These are phyloP conservation scores for Sporodiniella umbellata DNA, from an alignment of 371 early-diverging fungal genomes.

Conservation along the genomic window DNA sequence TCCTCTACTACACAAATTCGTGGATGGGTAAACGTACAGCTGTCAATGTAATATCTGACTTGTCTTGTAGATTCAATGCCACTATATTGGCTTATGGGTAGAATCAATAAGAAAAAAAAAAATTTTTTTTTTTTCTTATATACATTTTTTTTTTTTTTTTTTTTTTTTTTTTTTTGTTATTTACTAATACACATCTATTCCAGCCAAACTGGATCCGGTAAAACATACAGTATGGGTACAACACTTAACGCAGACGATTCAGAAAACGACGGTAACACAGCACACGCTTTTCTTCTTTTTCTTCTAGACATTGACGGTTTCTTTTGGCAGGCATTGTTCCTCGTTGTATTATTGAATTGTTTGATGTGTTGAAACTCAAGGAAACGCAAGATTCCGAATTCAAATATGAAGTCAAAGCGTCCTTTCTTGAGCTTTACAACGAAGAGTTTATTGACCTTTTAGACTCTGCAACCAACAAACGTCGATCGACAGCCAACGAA, in stretches of 20 bases:
- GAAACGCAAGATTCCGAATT: constrained; percentile 36
- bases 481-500: constrained; percentile 8
- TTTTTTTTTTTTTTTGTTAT: too few relatives aligned
- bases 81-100: constrained; percentile 95
- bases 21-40: constrained; percentile 72
- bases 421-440: constrained; percentile 95
- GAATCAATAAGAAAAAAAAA: constrained; percentile 58
- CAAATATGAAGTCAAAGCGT: constrained; percentile 46
- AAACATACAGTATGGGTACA: constrained; percentile 98
- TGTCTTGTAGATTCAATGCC: constrained; percentile 85
- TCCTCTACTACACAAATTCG: constrained; percentile 79
- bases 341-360: constrained; percentile 75
- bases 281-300: too few relatives aligned
- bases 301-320: too few relatives aligned
- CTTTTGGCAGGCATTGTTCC: constrained; percentile 95
- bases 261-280: constrained; percentile 19
- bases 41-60: too few relatives aligned
- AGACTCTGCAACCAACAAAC: constrained; percentile 30
- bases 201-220: constrained; percentile 91
- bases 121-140: background rate
- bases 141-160: too few relatives aligned
- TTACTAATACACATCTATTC: too few relatives aligned
- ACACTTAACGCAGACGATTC: constrained; percentile 41
- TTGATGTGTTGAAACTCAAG: constrained; percentile 31
- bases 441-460: constrained; percentile 89